A percentile compares a stretch with the other conserved stretches of the same genome.
Evolutionary conservation across 305 asterid species (phyloP).

Genomic region (Rubia peregrina): DNA sequence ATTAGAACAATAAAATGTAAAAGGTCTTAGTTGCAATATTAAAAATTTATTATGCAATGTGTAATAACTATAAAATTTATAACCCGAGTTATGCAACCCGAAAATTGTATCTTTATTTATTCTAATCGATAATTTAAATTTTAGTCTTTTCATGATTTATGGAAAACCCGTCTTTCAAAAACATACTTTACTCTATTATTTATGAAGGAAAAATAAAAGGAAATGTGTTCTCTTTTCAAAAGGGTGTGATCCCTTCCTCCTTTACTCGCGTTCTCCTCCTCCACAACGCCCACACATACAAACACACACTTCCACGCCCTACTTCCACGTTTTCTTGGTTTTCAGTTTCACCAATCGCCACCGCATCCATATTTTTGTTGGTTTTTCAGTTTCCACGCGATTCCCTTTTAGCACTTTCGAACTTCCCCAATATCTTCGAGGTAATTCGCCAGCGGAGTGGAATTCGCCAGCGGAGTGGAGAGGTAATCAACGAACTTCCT

Average conservation of each 20-base stretch:
- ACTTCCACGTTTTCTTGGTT: background rate
- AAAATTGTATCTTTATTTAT: too few species aligned
- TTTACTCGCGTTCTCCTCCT: background rate
- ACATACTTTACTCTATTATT: too few species aligned
- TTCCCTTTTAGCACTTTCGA: background rate
- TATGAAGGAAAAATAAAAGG: background rate
- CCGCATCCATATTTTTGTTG: background rate
- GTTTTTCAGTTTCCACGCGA: background rate
- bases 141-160: too few species aligned
- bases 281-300: background rate
- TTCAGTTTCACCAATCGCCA: background rate
- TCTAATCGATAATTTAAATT: too few species aligned
- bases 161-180: too few species aligned
- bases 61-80: too few species aligned
- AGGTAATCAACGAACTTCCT: background rate
- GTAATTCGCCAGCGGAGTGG: background rate
- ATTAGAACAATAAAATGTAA: too few species aligned
- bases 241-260: background rate
- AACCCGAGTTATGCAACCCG: too few species aligned
- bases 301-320: background rate
- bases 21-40: too few species aligned
- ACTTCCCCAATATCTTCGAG: background rate
- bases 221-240: background rate
- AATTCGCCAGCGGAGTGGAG: background rate
- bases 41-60: too few species aligned